Base-by-base conservation (phyloP, 371 early-diverging fungal genomes). In the Blastocladiella emersonii region DNA sequence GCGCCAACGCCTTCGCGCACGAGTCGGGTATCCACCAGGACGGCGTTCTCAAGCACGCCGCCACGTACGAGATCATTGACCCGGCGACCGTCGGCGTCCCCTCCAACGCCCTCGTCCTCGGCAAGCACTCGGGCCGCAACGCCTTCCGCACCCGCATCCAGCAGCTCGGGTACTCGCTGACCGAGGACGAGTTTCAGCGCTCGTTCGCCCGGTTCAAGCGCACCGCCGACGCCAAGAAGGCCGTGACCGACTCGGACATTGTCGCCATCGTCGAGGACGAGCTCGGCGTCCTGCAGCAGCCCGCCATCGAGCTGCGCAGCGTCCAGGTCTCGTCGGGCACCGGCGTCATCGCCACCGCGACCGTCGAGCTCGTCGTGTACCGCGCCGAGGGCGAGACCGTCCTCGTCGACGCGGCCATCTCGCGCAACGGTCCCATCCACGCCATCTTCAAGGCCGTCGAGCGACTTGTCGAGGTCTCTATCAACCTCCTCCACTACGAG, bases 11-110 rank as follows among this genome's bases (percentile, higher is more conserved):
- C n/a, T 95, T 95, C 70, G 79, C 92, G 66, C 96, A 96, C 73
- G 94, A 94, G 75, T 91, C 91, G 59, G 96, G 96, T 60, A 96
- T 96, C 71, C 96, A 96, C 75, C 96, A 96, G 74, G 96, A 96
- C 71, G 96, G 96, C 67, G 86, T 96, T 51, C 83, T 96, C 66
- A 96, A 96, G 79, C 84, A 93, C 79, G 84, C 88, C 68, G 79
- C 78, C 53, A 96, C 96, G 0, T 96, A 96, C 68, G 96, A 96
- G 74, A 96, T 96, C 67, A 94, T 96, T 66, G 81, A 84, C 55
- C 93, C 96, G 12, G 91, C 86, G 57, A 83, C 86, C 30, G 88
- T 96, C 5, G 96, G 96, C 69, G 84, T 89, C 32, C 74, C 89
- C 19, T 85, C 88, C 57, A 81, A 85, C 67, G 79, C 84, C 66